phyloP scores from a whole-genome alignment of 306 rosid species.

The Dalbergia cochinchinensis region DNA sequence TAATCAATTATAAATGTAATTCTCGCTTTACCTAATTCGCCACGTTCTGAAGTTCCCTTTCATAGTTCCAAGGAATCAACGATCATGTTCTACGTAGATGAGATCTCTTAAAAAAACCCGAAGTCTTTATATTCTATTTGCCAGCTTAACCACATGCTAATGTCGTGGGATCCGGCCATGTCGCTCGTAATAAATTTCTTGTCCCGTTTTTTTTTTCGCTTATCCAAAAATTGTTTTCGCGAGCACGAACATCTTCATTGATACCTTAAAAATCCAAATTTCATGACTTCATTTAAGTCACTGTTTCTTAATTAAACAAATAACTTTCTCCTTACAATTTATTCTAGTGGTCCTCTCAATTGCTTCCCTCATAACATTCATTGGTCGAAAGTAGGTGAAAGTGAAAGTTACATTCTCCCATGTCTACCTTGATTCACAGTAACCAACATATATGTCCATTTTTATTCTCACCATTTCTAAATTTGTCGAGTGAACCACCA shows the following conservation, averaged over 20 bases:
- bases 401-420: slow-evolving; percentile 13
- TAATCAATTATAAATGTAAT: slow-evolving; percentile 20
- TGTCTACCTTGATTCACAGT: neutral
- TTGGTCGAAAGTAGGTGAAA: slow-evolving; percentile 14
- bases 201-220: slow-evolving; percentile 53
- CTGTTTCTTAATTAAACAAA: slow-evolving; percentile 32
- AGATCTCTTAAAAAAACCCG: slow-evolving; percentile 48
- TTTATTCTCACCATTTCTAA: neutral
- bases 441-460: neutral
- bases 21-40: slow-evolving; percentile 44
- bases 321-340: slow-evolving; percentile 31
- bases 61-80: slow-evolving; percentile 57
- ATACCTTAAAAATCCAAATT: slow-evolving; percentile 45
- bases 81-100: slow-evolving; percentile 59
- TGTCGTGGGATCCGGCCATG: slow-evolving; percentile 78
- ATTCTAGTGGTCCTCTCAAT: slow-evolving; percentile 35
- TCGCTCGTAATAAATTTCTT: slow-evolving; percentile 56
- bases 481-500: neutral
- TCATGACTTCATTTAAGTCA: slow-evolving; percentile 28
- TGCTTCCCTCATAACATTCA: slow-evolving; percentile 35
- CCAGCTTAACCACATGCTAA: slow-evolving; percentile 78
- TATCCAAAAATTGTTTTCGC: slow-evolving; percentile 49
- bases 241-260: slow-evolving; percentile 47
- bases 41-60: slow-evolving; percentile 50
- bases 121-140: slow-evolving; percentile 48